phyloP scores from a whole-genome alignment of 2,329 filamentous ascomycete genomes.

The Tolypocladium ovalisporum region DNA sequence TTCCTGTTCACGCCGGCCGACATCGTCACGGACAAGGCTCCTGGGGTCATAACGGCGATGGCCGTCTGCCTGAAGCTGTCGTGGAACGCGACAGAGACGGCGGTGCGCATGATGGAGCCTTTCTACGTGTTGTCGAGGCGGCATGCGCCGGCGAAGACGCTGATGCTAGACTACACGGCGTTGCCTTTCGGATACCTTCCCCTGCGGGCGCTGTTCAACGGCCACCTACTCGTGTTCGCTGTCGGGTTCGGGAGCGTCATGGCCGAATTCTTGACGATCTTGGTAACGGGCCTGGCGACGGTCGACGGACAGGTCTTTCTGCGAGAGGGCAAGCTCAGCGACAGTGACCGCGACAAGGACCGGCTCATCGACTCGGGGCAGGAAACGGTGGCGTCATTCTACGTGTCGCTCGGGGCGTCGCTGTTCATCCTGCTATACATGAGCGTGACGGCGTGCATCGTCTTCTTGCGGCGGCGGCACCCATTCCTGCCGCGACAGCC shows the following conservation, averaged over 20 bases:
- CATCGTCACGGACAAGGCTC: slow-evolving; percentile 46
- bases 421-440: slow-evolving; percentile 57
- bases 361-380: slow-evolving; percentile 37
- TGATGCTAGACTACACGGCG: slow-evolving; percentile 64
- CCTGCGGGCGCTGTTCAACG: slow-evolving; percentile 48
- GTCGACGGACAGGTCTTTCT: slow-evolving; percentile 54
- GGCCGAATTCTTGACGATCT: slow-evolving; percentile 61
- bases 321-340: slow-evolving; percentile 9
- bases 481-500: slow-evolving; percentile 70
- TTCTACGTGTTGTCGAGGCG: slow-evolving; percentile 60
- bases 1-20: slow-evolving; percentile 50
- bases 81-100: slow-evolving; percentile 59
- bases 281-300: slow-evolving; percentile 53
- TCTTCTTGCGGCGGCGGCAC: slow-evolving; percentile 51
- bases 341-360: slow-evolving; percentile 3
- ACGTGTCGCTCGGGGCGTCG: slow-evolving; percentile 50
- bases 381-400: slow-evolving; percentile 55
- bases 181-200: slow-evolving; percentile 58
- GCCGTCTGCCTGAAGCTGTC: slow-evolving; percentile 57
- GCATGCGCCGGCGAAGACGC: slow-evolving; percentile 52
- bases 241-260: slow-evolving; percentile 63
- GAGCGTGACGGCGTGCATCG: slow-evolving; percentile 43
- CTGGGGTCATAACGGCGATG: slow-evolving; percentile 54
- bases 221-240: slow-evolving; percentile 53
- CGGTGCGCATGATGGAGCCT: slow-evolving; percentile 63